These are phyloP conservation scores for Kodamaea nitidulidarum DNA, from an alignment of 805 yeast genomes.

Conservation along the genomic window DNA sequence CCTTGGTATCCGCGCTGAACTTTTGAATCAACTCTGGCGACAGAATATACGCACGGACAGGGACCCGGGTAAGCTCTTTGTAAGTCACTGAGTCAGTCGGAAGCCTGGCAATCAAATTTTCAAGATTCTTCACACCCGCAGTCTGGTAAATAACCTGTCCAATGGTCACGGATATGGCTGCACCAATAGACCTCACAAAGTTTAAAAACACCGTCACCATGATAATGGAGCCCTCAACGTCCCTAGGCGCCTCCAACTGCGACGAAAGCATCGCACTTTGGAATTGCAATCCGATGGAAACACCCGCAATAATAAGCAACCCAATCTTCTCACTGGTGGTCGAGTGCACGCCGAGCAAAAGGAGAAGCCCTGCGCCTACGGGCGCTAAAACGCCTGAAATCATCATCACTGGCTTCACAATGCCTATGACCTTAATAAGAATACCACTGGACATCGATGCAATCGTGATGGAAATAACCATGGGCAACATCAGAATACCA, in stretches of 20 bases:
- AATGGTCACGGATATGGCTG: constrained; percentile 28
- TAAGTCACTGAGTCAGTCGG: constrained; percentile 12
- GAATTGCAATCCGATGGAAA: constrained; percentile 34
- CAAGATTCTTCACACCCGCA: constrained; percentile 17
- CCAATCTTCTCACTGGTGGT: constrained; percentile 26
- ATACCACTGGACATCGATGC: constrained; percentile 30
- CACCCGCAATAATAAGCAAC: constrained; percentile 29
- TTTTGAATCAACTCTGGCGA: constrained; percentile 26
- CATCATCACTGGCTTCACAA: constrained; percentile 31
- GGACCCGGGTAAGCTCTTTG: constrained; percentile 12
- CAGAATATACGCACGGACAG: constrained; percentile 16
- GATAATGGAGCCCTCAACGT: constrained; percentile 35
- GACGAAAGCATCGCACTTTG: constrained; percentile 34
- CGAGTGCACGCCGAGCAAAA: constrained; percentile 23
- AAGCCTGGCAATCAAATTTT: constrained; percentile 12
- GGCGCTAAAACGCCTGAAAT: constrained; percentile 29
- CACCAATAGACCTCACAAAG: constrained; percentile 30
- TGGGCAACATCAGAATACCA: constrained; percentile 35
- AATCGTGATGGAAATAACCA: constrained; percentile 30
- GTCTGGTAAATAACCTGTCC: constrained; percentile 30
- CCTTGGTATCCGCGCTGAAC: constrained; percentile 21
- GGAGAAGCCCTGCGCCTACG: constrained; percentile 32
- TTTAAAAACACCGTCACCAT: constrained; percentile 31
- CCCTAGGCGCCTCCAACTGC: constrained; percentile 34
- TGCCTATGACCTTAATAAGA: constrained; percentile 25